Conservation (phyloP, 768 basidiomycete species). For the Hygrophoropsis aurantiaca region DNA sequence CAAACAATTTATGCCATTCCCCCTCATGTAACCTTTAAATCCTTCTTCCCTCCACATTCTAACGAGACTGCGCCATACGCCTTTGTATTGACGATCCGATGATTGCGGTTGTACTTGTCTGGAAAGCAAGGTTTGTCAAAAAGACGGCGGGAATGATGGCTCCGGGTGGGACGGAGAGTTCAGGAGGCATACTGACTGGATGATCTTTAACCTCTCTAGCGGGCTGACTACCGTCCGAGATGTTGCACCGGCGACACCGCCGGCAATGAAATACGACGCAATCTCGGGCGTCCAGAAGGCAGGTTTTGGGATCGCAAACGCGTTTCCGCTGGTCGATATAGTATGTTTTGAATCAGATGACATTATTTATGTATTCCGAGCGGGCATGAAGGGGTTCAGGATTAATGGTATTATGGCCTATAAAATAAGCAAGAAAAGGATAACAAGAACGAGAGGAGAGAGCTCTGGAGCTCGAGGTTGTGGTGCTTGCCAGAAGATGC, state of each 20-base stretch:
- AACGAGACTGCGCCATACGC: slow-evolving; percentile 79
- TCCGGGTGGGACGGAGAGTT: neutral
- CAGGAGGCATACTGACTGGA: slow-evolving; percentile 63
- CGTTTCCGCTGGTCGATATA: slow-evolving; percentile 19
- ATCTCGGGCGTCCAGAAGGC: slow-evolving; percentile 30
- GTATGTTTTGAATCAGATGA: slow-evolving; percentile 7
- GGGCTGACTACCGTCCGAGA: slow-evolving; percentile 92
- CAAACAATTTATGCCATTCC: slow-evolving; percentile 89
- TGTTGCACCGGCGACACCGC: slow-evolving; percentile 58
- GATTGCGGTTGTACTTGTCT: slow-evolving; percentile 88
- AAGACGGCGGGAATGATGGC: neutral
- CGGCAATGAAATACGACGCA: slow-evolving; percentile 53
- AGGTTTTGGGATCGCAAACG: slow-evolving; percentile 22
- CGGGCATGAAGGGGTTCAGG: slow-evolving; percentile 5
- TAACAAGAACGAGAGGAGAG: slow-evolving; percentile 2
- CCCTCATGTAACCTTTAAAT: slow-evolving; percentile 89
- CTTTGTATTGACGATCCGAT: slow-evolving; percentile 68
- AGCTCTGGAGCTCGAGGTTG: neutral
- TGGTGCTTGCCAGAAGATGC: too few species aligned
- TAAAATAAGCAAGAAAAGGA: slow-evolving; percentile 1
- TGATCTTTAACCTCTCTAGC: slow-evolving; percentile 92
- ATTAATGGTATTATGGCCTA: slow-evolving; percentile 2
- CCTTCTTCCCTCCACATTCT: slow-evolving; percentile 94
- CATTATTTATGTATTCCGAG: slow-evolving; percentile 1
- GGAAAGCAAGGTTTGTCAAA: slow-evolving; percentile 4